Evolutionary conservation across 2,329 filamentous ascomycete genomes (phyloP).

Genomic region (Xylariaceae sp.): DNA sequence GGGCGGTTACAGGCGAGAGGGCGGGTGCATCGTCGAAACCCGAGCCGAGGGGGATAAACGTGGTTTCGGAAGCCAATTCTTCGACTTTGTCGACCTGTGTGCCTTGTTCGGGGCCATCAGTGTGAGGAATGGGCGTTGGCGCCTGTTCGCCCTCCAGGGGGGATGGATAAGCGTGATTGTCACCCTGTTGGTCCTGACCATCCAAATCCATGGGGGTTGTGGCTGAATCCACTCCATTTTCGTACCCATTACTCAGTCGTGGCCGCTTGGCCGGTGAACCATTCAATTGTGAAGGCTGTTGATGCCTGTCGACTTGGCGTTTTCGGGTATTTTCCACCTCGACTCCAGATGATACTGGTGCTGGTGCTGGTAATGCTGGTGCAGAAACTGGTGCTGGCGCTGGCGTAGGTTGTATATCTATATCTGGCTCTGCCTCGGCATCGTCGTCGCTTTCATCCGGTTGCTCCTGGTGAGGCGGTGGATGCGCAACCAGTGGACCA

Average conservation of each 20-base stretch:
- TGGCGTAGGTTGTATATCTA: slow-evolving; percentile 44
- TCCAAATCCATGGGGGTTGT: slow-evolving; percentile 68
- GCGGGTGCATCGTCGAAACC: slow-evolving; percentile 36
- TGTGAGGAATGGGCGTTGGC: slow-evolving; percentile 59
- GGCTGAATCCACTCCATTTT: slow-evolving; percentile 60
- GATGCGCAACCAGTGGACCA: slow-evolving; percentile 59
- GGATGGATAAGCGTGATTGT: slow-evolving; percentile 68
- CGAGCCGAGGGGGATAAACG: slow-evolving; percentile 62
- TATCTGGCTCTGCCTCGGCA: slow-evolving; percentile 37
- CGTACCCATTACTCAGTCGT: slow-evolving; percentile 68
- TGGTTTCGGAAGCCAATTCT: slow-evolving; percentile 65
- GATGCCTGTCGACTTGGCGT: slow-evolving; percentile 54
- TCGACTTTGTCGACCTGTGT: slow-evolving; percentile 70
- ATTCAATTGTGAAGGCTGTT: slow-evolving; percentile 55
- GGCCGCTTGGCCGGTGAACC: slow-evolving; percentile 65
- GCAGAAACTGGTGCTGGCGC: slow-evolving; percentile 42
- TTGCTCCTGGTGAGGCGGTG: slow-evolving; percentile 44
- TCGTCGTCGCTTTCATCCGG: slow-evolving; percentile 45
- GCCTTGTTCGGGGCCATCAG: slow-evolving; percentile 68
- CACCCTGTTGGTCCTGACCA: slow-evolving; percentile 50
- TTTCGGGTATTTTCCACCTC: slow-evolving; percentile 57
- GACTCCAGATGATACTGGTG: slow-evolving; percentile 40
- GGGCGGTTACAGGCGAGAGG: slow-evolving; percentile 46
- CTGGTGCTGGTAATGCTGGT: slow-evolving; percentile 32
- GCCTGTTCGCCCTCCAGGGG: slow-evolving; percentile 65